These are phyloP conservation scores for Orbilia oligospora DNA, from an alignment of 2,329 filamentous ascomycete species.

Conservation along the genomic window DNA sequence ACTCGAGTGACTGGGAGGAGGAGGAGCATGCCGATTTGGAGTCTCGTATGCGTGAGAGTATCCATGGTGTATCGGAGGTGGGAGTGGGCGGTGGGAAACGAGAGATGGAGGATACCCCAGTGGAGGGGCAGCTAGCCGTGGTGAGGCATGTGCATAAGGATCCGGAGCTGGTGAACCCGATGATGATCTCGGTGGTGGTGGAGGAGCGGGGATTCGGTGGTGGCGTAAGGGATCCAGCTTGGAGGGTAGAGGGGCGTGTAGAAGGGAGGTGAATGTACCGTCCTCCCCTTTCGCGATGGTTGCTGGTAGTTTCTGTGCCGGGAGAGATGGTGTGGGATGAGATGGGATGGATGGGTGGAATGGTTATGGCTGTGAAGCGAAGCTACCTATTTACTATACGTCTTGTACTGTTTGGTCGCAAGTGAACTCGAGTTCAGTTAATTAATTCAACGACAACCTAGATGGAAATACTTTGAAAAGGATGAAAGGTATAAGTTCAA, in stretches of 20 bases:
- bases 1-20: constrained; percentile 57
- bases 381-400: not conserved
- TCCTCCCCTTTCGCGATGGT: constrained; percentile 35
- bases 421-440: not conserved
- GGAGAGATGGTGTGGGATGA: constrained; percentile 30
- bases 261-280: constrained; percentile 21
- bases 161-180: constrained; percentile 56
- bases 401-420: not conserved
- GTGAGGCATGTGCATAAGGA: constrained; percentile 54
- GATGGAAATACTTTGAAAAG: constrained; percentile 5
- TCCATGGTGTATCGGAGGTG: constrained; percentile 58
- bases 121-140: constrained; percentile 57
- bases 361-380: constrained; percentile 1
- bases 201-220: constrained; percentile 59
- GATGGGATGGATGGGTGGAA: too few relatives aligned
- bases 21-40: constrained; percentile 54
- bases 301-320: constrained; percentile 27
- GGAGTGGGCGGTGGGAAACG: constrained; percentile 55
- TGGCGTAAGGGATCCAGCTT: constrained; percentile 61
- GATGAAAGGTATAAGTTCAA: constrained; percentile 2
- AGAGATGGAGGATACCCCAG: constrained; percentile 54
- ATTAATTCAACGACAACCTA: not conserved
- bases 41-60: constrained; percentile 55
- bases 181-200: constrained; percentile 48
- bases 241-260: constrained; percentile 19